A percentile compares a stretch with the other conserved stretches of the same genome.
Conservation (phyloP, 257 asterid species). For the Solanum microdontum region DNA sequence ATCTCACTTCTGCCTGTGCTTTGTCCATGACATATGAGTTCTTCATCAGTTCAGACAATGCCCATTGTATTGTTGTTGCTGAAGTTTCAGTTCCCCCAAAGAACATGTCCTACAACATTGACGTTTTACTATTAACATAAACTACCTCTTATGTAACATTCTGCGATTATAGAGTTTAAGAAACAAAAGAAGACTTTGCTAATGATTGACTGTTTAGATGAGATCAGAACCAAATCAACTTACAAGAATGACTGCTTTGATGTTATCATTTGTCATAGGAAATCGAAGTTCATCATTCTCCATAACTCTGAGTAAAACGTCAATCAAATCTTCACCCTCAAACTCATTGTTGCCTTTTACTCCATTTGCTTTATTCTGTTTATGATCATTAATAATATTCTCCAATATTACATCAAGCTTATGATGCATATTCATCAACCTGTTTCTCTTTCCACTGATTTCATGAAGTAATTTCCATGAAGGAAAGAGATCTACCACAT, state of each 20-base stretch:
- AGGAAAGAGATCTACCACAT: background rate
- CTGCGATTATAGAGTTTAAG: background rate
- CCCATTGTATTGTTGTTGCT: constrained; percentile 2
- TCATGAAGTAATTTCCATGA: background rate
- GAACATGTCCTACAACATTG: constrained; percentile 1
- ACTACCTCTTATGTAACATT: background rate
- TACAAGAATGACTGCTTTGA: background rate
- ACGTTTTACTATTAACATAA: background rate
- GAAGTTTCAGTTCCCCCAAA: constrained; percentile 2
- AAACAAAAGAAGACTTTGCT: background rate
- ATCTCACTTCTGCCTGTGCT: background rate
- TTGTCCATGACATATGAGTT: constrained; percentile 1
- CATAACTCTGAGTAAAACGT: background rate
- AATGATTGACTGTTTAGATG: background rate
- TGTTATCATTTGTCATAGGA: background rate
- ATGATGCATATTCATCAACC: background rate
- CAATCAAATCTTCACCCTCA: background rate
- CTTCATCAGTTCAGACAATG: constrained; percentile 6
- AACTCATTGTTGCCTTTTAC: background rate
- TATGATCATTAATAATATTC: background rate
- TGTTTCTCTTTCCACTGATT: background rate
- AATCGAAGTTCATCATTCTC: background rate
- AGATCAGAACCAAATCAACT: background rate
- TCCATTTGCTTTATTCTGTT: background rate
- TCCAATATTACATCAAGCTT: background rate